Evolutionary conservation across 176 grass and related monocot genomes (phyloP), one percentile per base, ranked within the genome.

Genomic region (Cenchrus americanus): DNA sequence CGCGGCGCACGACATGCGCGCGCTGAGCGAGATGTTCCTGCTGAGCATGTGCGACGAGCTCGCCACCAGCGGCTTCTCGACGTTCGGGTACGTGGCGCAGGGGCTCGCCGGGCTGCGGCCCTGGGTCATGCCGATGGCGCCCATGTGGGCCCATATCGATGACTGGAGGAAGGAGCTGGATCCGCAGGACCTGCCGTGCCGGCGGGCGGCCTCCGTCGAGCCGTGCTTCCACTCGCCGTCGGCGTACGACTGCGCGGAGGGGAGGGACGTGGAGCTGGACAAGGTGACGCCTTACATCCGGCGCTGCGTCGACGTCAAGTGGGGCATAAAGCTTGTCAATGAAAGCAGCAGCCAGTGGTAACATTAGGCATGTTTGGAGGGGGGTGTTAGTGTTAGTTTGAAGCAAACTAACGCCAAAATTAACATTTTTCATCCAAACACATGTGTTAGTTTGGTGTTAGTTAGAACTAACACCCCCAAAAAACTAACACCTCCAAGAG

Each of bases 161-260:
- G 61, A 85, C 27, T 70, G 62, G 71, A 71, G 21, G 5, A 66
- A 40, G 15, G 69, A 2, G 27, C 22, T 47, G n/a, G 53, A 26
- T 2, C 44, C 70, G 14, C 48, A 23, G 0, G 55, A 81, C 2
- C 69, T 83, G 10, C 83, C 89, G 12, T 91, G 89, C 57, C 9
- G 17, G 59, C 57, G 74, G 61, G 80, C 14, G 7, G 22, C 32
- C 19, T 80, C 86, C 14, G 61, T 94, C 11, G 94, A 97, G 58
- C 71, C 89, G 5, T 97, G 94, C 72, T 90, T 90, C 51, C 92
- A 95, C 65, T 21, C 71, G 5, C 92, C 95, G 49, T 86, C 92
- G 0, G 37, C 50, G 10, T 87, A 76, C 30, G 73, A 91, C 66
- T 97, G 94, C 64, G 76, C 75, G 8, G 87, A 77, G 18, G 80